Evolutionary conservation across 164 flowering plant species (phyloP), one percentile per base, ranked within the genome.

Genomic region (Vitis riparia): DNA sequence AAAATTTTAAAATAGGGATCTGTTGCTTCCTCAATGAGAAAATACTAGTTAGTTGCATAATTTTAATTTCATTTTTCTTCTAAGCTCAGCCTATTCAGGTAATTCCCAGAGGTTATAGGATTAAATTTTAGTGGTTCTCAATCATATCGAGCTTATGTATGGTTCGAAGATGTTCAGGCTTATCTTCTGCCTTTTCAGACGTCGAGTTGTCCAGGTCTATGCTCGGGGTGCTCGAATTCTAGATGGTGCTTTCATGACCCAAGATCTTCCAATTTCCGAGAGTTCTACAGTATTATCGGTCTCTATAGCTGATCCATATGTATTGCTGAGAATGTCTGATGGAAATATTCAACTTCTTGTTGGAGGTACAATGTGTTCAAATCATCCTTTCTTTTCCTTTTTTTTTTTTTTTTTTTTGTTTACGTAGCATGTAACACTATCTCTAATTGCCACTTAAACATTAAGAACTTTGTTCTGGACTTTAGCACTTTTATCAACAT

Each of bases 181-280:
- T 13, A 32, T 27, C 49, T 11, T 65, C 8, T 65, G 70, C 27
- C 27, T 69, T 57, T 53, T 16, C 68, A 95, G 99, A 86, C 92
- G 95, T 17, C 89, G 97, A 70, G 98, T 96, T 78, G 80, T 96
- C 68, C 99, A 96, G 80, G 85, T 96, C 53, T 92, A 59, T 80
- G 95, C 89, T 58, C 85, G 84, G 73, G 98, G 98, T 71, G 98
- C 97, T 70, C 91, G 97, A 44, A 77, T 96, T 70, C 86, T 96
- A 37, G 98, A 96, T 86, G 99, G 99, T 71, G 84, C 97, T 75
- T 93, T 85, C 74, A 92, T 93, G 97, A 91, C 95, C 70, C 99
- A 96, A 77, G 97, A 93, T 61, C 57, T 92, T 72, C 75, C 90
- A 69, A 79, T 77, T 57, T 73, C 93, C 67, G 96, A 93, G 55